Conservation (phyloP, 2,329 filamentous ascomycete species). For the Fusarium sp. region DNA sequence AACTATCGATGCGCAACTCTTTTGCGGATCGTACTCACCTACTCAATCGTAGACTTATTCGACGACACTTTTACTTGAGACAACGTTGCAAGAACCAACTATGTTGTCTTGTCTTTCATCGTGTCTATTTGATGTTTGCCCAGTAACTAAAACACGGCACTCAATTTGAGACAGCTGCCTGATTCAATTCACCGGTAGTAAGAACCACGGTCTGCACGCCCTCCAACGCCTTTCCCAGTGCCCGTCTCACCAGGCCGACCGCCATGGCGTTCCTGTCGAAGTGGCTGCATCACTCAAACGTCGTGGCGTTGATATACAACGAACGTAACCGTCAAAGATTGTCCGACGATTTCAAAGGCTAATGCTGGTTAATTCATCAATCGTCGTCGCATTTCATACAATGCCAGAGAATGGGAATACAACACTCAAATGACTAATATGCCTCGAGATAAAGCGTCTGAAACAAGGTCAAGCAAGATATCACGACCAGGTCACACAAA, state of each 20-base stretch:
- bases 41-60: background rate
- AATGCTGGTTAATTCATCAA: background rate
- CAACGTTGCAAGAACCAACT: background rate
- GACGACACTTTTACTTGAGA: background rate
- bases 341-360: background rate
- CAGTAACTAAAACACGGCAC: background rate
- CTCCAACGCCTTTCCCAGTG: conserved; percentile 20
- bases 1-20: background rate
- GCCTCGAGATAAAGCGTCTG: conserved; percentile 1
- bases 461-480: background rate
- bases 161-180: conserved; percentile 16
- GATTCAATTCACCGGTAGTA: conserved; percentile 13
- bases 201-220: conserved; percentile 11
- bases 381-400: background rate
- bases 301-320: background rate
- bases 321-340: background rate
- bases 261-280: background rate
- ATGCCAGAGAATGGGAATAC: background rate
- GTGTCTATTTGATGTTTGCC: background rate
- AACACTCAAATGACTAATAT: background rate
- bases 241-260: conserved; percentile 6
- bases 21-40: background rate
- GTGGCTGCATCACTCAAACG: background rate
- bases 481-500: background rate
- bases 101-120: background rate